These are phyloP conservation scores for Stemphylium lycopersici DNA, from an alignment of 2,329 filamentous ascomycete genomes.

Conservation along the genomic window DNA sequence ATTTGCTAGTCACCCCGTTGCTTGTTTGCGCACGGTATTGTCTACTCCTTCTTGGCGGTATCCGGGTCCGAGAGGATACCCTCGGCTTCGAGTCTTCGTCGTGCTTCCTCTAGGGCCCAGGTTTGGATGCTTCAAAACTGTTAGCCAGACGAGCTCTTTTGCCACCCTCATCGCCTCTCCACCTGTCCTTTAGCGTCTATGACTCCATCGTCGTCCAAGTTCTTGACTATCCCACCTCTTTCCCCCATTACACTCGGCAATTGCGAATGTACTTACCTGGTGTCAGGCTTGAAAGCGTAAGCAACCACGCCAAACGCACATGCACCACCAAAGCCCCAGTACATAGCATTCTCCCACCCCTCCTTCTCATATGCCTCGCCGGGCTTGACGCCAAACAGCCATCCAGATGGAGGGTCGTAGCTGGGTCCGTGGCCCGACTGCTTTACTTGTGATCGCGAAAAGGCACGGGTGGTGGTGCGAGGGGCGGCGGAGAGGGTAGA, in stretches of 20 bases:
- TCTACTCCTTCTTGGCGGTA: constrained; percentile 53
- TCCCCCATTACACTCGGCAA: not conserved
- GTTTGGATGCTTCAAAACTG: constrained; percentile 82
- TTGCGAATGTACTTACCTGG: constrained; percentile 74
- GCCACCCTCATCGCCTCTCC: not conserved
- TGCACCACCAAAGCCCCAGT: constrained; percentile 83
- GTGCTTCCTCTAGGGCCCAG: constrained; percentile 96
- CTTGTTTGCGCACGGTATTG: not conserved
- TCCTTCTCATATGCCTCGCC: constrained; percentile 95
- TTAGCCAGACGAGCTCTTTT: constrained; percentile 19
- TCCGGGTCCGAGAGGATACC: constrained; percentile 85
- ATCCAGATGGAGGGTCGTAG: constrained; percentile 89
- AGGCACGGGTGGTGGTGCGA: constrained; percentile 24
- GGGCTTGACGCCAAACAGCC: constrained; percentile 92
- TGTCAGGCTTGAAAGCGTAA: constrained; percentile 97
- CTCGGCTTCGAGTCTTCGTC: constrained; percentile 92
- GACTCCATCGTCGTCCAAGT: not conserved
- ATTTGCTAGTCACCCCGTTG: not conserved
- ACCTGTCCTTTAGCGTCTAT: not conserved
- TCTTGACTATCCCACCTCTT: not conserved
- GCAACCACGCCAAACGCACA: constrained; percentile 75
- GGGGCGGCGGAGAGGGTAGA: constrained; percentile 25
- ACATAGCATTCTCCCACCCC: constrained; percentile 90
- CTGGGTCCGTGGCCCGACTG: constrained; percentile 66
- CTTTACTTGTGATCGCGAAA: constrained; percentile 29